Base-by-base conservation (phyloP, 2,329 filamentous ascomycete species). In the Cladosporium phlei region DNA sequence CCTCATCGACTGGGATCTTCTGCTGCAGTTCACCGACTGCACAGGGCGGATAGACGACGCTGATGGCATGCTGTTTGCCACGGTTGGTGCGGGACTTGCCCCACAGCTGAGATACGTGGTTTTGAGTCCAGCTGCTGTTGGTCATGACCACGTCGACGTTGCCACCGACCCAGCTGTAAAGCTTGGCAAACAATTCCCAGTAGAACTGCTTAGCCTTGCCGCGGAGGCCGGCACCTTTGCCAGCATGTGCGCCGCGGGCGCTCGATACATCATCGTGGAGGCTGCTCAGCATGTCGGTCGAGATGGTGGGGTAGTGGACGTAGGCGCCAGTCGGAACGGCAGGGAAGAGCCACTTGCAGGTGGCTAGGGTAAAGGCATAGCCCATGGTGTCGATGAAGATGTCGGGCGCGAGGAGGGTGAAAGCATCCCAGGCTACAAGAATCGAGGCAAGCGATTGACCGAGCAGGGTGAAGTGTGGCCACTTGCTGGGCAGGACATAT, bases 371-470 rank as follows among this genome's bases (percentile, higher is more conserved):
- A 63, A 97, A 98, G 20, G 91, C 89, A 61, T 96, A 98, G 52
- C 93, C 93, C 90, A 98, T 96, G 2, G 93, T 98, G 63, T 98
- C 93, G 58, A 98, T 76, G 64, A 97, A 95, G 43, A 97, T 78
- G 65, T 98, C 93, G 0, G 93, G 93, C 0, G 91, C 86, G 2
- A 97, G 76, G 2, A 96, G 79, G n/a, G 80, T 84, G 65, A 98
- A 93, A 9, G 91, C 91, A 61, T 98, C 91, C 75, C 88, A 93
- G 20, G 86, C 90, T 45, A 98, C 75, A 21, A 95, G 64, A 35
- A 98, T 63, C 5, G 90, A 96, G 32, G 93, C 93, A 3, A 97
- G 62, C 2, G 88, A 95, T 66, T 98, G 93, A n/a, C 91, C 90
- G 3, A 95, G 75, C 4, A 98, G 80, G 1, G 93, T 98, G 67